Evolutionary conservation across 2,329 filamentous ascomycete genomes (phyloP), one percentile per base, ranked within the genome.

Genomic region (Clonostachys rosea): DNA sequence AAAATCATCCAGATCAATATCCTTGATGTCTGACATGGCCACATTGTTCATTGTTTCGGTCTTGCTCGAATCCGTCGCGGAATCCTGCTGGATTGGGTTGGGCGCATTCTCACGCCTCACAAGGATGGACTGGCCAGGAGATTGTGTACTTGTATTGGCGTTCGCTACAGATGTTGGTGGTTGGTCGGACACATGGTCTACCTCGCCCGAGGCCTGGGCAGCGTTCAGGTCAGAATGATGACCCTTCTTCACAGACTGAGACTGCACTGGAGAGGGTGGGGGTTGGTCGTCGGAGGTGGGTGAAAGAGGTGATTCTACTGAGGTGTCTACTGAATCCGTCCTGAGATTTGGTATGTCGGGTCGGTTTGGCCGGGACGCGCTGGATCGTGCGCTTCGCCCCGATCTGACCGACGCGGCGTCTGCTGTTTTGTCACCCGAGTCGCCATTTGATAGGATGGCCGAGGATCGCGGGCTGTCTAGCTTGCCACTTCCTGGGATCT

Each of bases 1-100:
- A 76, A 95, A 96, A 62, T 99, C 94, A 62, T 99, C 94, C 33
- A 99, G 75, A 63, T 99, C 94, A 56, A 94, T 89, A 35, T 91
- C 83, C 66, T 96, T 96, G 60, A 97, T 81, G 18, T 95, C 89
- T 47, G 87, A 84, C 78, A 97, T 95, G 52, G 89, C 87, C 68
- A 96, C 87, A 47, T 70, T 74, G 47, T 65, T 65, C 4, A 69
- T 64, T 33, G 45, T 40, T 42, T 84, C 80, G 18, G 54, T 47
- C 50, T 62, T 66, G 46, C 52, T 54, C 30, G 68, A 65, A 8
- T 73, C 67, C 47, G 78, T 73, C 34, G 76, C 58, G n/a, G 66
- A 52, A 4, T 52, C 53, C 34, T 61, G 73, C 42, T 81, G 68
- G 47, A 89, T 76, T 2, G 86, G 84, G 55, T 84, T 89, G 51